These are phyloP conservation scores for Phaffomyces antillensis DNA, from an alignment of 805 yeast genomes.

Conservation along the genomic window DNA sequence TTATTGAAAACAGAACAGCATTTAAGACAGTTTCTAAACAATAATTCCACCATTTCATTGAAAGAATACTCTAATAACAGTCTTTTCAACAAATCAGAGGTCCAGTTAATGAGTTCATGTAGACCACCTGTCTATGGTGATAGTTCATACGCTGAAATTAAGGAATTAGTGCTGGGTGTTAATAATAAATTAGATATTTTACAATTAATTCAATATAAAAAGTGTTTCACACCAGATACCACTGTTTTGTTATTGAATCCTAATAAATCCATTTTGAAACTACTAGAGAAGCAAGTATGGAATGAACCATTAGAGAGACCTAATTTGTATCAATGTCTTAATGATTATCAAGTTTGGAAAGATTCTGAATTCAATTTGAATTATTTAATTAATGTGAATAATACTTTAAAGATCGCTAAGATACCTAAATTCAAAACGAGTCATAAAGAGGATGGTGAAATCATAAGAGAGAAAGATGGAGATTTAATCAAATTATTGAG, in stretches of 20 bases:
- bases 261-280: slow-evolving; percentile 51
- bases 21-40: slow-evolving; percentile 32
- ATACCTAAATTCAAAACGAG: slow-evolving; percentile 30
- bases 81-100: slow-evolving; percentile 3
- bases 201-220: slow-evolving; percentile 13
- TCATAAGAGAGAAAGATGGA: slow-evolving; percentile 11
- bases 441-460: slow-evolving; percentile 16
- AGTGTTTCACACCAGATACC: slow-evolving; percentile 31
- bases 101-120: slow-evolving; percentile 19
- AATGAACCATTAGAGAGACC: slow-evolving; percentile 42
- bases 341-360: slow-evolving; percentile 60
- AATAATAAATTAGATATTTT: slow-evolving; percentile 11
- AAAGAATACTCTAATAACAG: slow-evolving; percentile 8
- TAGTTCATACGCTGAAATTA: slow-evolving; percentile 16
- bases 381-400: slow-evolving; percentile 51
- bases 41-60: slow-evolving; percentile 31
- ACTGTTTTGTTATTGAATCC: slow-evolving; percentile 61
- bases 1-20: slow-evolving; percentile 37
- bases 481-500: slow-evolving; percentile 19
- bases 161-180: slow-evolving; percentile 15
- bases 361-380: slow-evolving; percentile 32
- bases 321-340: slow-evolving; percentile 37
- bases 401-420: slow-evolving; percentile 36
- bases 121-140: slow-evolving; percentile 19
- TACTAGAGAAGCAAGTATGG: slow-evolving; percentile 46